Base-by-base conservation (phyloP, 1,284 basidiomycete genomes). In the Violaceomyces palustris region DNA sequence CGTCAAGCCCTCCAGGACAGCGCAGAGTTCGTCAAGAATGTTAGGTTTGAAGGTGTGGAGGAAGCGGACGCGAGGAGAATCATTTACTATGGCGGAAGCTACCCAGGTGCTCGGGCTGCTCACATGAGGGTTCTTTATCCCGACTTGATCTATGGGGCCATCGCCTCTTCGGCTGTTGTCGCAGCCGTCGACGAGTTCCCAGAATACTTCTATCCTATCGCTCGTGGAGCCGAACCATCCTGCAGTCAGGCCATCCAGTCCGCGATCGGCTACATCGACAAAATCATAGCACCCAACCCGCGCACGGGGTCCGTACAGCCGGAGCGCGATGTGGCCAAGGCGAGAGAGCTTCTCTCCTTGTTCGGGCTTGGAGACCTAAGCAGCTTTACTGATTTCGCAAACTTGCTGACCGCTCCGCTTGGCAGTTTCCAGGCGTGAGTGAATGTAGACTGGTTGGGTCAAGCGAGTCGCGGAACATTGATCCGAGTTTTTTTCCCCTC, bases 81-180 rank as follows among this genome's bases (percentile, higher is more conserved):
- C 86, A 88, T 97, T 55, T 93, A 93, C 74, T 94, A 94, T 64
- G 92, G 93, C 22, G 61, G 67, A n/a, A 67, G 61, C 0, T 92
- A 97, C 67, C 90, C 92, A 6, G 93, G 93, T 38, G 92, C 89
- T 4, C 83, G 92, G 14, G 85, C 90, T 0, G 93, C 93, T 0
- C 89, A 96, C 67, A 90, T 96, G 85, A 83, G 82, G 38, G 42
- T 88, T 24, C 77, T 90, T 9, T 89, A 89, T 66, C 91, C 91
- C 0, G 82, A 93, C 21, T 78, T 92, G 10, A 87, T 92, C 4
- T 92, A 81, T 74, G 93, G 91, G 15, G 86, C 88, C 0, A 93
- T 97, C 54, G 89, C 90, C 1, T 88, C 86, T 7, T 70, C 66
- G 10, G 75, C 68, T 0, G 75, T 75, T 0, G 64, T 69, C 17